Base-by-base conservation (phyloP, 148 eudicot genomes). In the Rhododendron henanense region DNA sequence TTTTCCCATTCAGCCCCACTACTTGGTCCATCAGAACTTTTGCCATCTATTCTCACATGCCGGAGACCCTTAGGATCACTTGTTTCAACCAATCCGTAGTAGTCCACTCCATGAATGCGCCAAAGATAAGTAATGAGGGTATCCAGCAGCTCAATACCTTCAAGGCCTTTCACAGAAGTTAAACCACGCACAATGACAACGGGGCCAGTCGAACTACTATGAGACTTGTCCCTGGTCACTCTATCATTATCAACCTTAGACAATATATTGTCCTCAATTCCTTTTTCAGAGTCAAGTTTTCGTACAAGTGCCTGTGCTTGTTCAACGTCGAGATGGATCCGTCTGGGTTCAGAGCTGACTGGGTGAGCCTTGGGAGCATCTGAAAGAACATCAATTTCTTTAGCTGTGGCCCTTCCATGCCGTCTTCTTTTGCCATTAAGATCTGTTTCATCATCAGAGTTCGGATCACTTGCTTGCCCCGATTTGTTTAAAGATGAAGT, bases 101-200 rank as follows among this genome's bases (percentile, higher is more conserved):
- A 97, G 92, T 97, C 99, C 47, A 94, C 88, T 79, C 98, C 98
- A 89, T 97, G 99, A 89, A 97, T 93, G 85, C 99, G 98, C 98
- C 98, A 97, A 73, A 97, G 94, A 85, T 97, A 97, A 55, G 98
- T 97, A 79, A 94, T 85, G 83, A 97, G 92, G 28, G 98, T 97
- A 91, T 97, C 99, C 80, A 95, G 90, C 82, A 97, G 93, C 94
- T 97, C 99, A 89, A 90, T 78, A 25, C 99, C 98, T 88, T 97
- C 98, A 39, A 97, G 97, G 82, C 99, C 99, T 89, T 94, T 95
- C 55, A 94, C 94, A 78, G 98, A 88, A 48, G 92, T 88, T 83
- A 90, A 90, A 39, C 99, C 98, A 9, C 99, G 92, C 55, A 97
- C 87, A 33, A 97, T 93, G 47, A 97, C 85, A 23, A 97, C 98